Evolutionary conservation across 2,329 filamentous ascomycete genomes (phyloP), one percentile per base, ranked within the genome.

Genomic region (Ploettnerulaceae sp.): DNA sequence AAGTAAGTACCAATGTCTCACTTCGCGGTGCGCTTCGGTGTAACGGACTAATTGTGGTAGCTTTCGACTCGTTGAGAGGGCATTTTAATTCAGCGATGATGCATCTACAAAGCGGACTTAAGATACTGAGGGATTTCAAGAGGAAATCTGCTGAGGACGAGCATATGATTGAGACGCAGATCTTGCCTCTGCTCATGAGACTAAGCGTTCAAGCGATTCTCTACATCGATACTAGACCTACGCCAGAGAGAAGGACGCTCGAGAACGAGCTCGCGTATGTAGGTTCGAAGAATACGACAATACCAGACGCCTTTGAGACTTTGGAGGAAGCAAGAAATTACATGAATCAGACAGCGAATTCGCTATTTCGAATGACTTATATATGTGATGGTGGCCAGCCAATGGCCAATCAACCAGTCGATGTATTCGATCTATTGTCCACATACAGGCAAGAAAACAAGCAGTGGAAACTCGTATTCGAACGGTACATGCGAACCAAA

Each of bases 71-170:
- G 15, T 36, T 64, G 25, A 40, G 57, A n/a, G 60, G 59, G 1
- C 46, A 59, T 25, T 59, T 56, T 17, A 51, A 52, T 11, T 57
- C 55, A 5, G 60, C 61, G 5, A 55, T 61, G 43, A 40, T 59
- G n/a, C 61, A 64, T 53, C 40, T 64, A 18, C 46, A 58, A 15
- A 58, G 52, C 43, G 60, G 60, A 1, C 33, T 64, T 5, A 56
- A 56, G 38, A 63, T 64, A 14, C 40, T 63, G 2, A 40, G 47
- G 11, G 53, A 58, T 37, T 24, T 50, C 21, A 48, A 47, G 25
- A 31, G 15, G 14, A 39, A 24, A 34, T 49, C 35, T 28, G 15
- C 42, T 26, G 26, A 42, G 20, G 50, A 56, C 3, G 45, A 47
- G 20, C 38, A 57, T 42, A 24, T 60, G 5, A 54, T 61, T 17